These are phyloP conservation scores for Blastobotrys petasosporus DNA, from an alignment of 1,139 yeast genomes.

Conservation along the genomic window DNA sequence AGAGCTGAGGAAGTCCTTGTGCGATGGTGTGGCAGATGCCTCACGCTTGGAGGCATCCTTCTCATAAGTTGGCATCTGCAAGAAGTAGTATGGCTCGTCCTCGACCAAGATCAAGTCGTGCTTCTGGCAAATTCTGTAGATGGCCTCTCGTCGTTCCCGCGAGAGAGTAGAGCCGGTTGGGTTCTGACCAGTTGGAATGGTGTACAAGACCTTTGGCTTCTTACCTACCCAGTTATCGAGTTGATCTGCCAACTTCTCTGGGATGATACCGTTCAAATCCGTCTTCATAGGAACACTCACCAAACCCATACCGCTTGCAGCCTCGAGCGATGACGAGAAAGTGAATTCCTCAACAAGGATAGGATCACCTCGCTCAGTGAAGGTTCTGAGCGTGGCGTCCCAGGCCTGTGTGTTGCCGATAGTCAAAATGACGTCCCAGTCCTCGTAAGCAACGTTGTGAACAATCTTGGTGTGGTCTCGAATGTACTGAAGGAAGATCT, in stretches of 20 bases:
- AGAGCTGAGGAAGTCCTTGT: slow-evolving; percentile 52
- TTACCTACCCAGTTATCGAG: slow-evolving; percentile 67
- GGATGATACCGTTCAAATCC: slow-evolving; percentile 76
- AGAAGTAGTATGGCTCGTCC: slow-evolving; percentile 92
- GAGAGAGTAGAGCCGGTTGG: slow-evolving; percentile 85
- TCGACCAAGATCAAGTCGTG: slow-evolving; percentile 77
- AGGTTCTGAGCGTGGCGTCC: slow-evolving; percentile 80
- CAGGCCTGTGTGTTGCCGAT: slow-evolving; percentile 86
- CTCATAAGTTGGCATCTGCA: slow-evolving; percentile 74
- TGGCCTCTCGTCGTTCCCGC: slow-evolving; percentile 61
- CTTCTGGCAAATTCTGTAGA: slow-evolving; percentile 68
- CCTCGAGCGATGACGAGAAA: slow-evolving; percentile 78
- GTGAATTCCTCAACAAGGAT: slow-evolving; percentile 76
- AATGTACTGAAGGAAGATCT: slow-evolving; percentile 59
- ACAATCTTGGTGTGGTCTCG: slow-evolving; percentile 70
- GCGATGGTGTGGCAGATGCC: slow-evolving; percentile 27
- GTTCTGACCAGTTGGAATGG: slow-evolving; percentile 90
- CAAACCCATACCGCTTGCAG: slow-evolving; percentile 70
- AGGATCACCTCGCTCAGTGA: slow-evolving; percentile 70
- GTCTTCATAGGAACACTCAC: slow-evolving; percentile 66
- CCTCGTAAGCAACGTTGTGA: slow-evolving; percentile 54
- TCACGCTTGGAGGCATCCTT: slow-evolving; percentile 27
- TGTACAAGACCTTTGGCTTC: slow-evolving; percentile 75
- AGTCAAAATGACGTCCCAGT: slow-evolving; percentile 60
- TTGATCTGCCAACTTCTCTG: slow-evolving; percentile 58